These are phyloP conservation scores for Incumbomyces delicatus DNA, from an alignment of 2,329 filamentous ascomycete species.

Conservation along the genomic window DNA sequence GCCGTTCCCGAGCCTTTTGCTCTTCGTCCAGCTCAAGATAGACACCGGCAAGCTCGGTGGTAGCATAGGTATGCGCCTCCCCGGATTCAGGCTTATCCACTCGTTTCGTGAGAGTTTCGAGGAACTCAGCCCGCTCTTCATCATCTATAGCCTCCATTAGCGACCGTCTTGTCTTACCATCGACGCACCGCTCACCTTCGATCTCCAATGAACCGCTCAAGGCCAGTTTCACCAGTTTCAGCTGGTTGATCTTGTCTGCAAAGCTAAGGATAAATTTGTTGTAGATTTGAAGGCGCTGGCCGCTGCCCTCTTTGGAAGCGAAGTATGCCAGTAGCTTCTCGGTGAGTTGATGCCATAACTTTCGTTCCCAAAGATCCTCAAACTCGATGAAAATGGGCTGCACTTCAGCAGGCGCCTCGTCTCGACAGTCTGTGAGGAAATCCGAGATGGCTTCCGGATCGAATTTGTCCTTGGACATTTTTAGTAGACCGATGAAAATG, in stretches of 20 bases:
- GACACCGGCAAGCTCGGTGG: slow-evolving; percentile 77
- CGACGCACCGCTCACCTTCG: slow-evolving; percentile 45
- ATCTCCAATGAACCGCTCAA: slow-evolving; percentile 80
- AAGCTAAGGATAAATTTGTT: slow-evolving; percentile 93
- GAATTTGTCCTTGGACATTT: slow-evolving; percentile 12
- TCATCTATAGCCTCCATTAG: slow-evolving; percentile 51
- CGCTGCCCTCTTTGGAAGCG: slow-evolving; percentile 65
- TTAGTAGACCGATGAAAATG: neutral
- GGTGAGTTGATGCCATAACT: slow-evolving; percentile 98
- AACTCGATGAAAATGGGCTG: slow-evolving; percentile 83
- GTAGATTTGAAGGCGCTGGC: slow-evolving; percentile 82
- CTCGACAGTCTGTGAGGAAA: slow-evolving; percentile 84
- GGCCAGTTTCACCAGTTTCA: slow-evolving; percentile 88
- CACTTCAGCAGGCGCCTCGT: slow-evolving; percentile 75
- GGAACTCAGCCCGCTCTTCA: slow-evolving; percentile 73
- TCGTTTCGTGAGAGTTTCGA: slow-evolving; percentile 71
- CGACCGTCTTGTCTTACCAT: neutral
- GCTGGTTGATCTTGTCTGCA: slow-evolving; percentile 96
- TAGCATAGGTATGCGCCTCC: slow-evolving; percentile 91
- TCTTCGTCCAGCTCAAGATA: slow-evolving; percentile 72
- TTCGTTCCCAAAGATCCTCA: slow-evolving; percentile 95
- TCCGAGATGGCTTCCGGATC: slow-evolving; percentile 55
- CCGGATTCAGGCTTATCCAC: slow-evolving; percentile 88
- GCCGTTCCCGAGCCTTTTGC: slow-evolving; percentile 73
- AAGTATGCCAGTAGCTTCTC: slow-evolving; percentile 83